Evolutionary conservation across 371 early-diverging fungal genomes (phyloP).

Genomic region (Catenaria anguillulae): DNA sequence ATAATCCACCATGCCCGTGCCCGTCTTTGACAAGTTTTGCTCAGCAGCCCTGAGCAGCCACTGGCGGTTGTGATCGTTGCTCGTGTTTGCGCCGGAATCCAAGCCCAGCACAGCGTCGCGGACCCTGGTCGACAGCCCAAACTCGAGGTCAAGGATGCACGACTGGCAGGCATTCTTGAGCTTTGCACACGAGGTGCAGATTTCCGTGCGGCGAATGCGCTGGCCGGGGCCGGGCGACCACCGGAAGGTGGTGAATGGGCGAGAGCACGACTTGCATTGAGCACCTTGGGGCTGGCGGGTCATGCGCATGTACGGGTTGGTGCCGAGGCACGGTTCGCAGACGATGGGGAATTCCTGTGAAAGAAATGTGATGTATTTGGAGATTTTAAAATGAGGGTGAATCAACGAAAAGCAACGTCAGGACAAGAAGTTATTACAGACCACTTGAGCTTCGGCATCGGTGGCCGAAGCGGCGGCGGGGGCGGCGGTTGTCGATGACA

Average conservation of each 20-base stretch:
- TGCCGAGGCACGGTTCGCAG: constrained; percentile 93
- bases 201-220: constrained; percentile 93
- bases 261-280: constrained; percentile 50
- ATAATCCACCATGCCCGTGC: constrained; percentile 35
- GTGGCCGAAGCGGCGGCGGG: no score
- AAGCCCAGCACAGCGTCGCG: constrained; percentile 61
- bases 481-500: no score
- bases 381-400: no score
- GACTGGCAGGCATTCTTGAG: constrained; percentile 96
- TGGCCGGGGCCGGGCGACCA: constrained; percentile 90
- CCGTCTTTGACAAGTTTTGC: constrained; percentile 28
- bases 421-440: no score
- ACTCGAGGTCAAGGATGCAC: constrained; percentile 87
- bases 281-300: neutral
- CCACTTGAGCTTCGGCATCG: no score
- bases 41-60: constrained; percentile 75
- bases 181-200: constrained; percentile 92
- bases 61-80: constrained; percentile 72
- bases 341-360: constrained; percentile 67
- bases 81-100: constrained; percentile 56
- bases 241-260: constrained; percentile 92
- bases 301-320: constrained; percentile 96
- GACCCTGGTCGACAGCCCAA: constrained; percentile 83
- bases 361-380: no score
- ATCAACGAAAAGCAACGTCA: no score